phyloP scores from a whole-genome alignment of 768 basidiomycete species.

The Xerocomellus chrysenteron region DNA sequence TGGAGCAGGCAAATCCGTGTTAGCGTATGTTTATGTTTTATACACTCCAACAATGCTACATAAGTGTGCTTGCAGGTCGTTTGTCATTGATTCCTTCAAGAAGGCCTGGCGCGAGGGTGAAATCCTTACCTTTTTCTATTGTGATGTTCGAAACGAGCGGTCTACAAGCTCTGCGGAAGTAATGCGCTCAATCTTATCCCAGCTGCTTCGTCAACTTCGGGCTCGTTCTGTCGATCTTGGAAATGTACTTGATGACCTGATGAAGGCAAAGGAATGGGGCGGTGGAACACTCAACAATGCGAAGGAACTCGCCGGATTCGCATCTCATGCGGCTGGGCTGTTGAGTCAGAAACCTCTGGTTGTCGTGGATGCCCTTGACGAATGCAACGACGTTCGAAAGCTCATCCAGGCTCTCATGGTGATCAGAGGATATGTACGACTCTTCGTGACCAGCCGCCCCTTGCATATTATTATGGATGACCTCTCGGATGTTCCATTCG shows the following conservation, averaged over 20 bases:
- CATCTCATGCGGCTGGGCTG: background rate
- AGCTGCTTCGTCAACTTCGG: background rate
- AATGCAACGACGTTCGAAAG: background rate
- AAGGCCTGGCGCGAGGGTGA: background rate
- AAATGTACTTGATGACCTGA: background rate
- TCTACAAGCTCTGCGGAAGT: background rate
- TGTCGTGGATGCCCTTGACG: slow-evolving; percentile 8
- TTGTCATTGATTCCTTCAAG: background rate
- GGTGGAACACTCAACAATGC: background rate
- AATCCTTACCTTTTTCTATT: background rate
- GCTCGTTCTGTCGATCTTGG: background rate
- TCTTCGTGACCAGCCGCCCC: slow-evolving; percentile 3
- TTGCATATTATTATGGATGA: background rate
- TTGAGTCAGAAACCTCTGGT: background rate
- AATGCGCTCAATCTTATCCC: slow-evolving; percentile 1
- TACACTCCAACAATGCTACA: background rate
- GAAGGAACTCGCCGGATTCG: background rate
- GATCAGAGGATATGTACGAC: background rate
- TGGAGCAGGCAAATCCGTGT: slow-evolving; percentile 8
- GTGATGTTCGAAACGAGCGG: background rate
- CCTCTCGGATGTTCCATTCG: background rate
- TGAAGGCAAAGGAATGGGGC: background rate
- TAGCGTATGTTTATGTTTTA: background rate
- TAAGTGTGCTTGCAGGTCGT: background rate
- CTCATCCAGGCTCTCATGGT: background rate